These are phyloP conservation scores for Croton laevigatus DNA, from an alignment of 441 rosid species.

Conservation along the genomic window DNA sequence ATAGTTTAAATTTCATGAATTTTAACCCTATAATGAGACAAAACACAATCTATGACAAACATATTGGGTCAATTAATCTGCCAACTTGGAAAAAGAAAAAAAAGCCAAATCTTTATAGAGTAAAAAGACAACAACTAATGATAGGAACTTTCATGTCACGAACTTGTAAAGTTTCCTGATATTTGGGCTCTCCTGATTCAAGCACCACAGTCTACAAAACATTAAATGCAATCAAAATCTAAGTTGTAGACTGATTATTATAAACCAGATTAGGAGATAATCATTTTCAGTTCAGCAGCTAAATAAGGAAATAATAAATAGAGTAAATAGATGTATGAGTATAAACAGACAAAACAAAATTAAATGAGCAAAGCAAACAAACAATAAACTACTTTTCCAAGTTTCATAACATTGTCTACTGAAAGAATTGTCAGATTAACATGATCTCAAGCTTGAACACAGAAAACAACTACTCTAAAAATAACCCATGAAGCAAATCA, in stretches of 20 bases:
- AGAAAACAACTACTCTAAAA: not conserved
- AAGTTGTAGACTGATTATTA: not conserved
- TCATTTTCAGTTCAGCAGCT: not conserved
- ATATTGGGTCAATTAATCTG: not conserved
- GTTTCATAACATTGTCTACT: not conserved
- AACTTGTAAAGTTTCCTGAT: not conserved
- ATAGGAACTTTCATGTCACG: not conserved
- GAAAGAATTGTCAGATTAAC: not conserved
- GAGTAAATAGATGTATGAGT: not conserved
- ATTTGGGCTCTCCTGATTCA: not conserved
- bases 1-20: not conserved
- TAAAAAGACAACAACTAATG: not conserved
- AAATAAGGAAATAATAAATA: not conserved
- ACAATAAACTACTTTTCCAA: not conserved
- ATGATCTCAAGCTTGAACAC: slow-evolving; percentile 7
- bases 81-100: not conserved
- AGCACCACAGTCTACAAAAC: not conserved
- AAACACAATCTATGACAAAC: not conserved
- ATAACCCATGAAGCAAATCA: not conserved
- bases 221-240: not conserved
- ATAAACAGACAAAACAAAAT: slow-evolving; percentile 8
- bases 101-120: not conserved
- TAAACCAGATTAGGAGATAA: not conserved
- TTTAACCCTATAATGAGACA: not conserved
- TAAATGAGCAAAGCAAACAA: not conserved